Evolutionary conservation across 2,329 filamentous ascomycete genomes (phyloP).

Genomic region (Exophiala lecanii-corni): DNA sequence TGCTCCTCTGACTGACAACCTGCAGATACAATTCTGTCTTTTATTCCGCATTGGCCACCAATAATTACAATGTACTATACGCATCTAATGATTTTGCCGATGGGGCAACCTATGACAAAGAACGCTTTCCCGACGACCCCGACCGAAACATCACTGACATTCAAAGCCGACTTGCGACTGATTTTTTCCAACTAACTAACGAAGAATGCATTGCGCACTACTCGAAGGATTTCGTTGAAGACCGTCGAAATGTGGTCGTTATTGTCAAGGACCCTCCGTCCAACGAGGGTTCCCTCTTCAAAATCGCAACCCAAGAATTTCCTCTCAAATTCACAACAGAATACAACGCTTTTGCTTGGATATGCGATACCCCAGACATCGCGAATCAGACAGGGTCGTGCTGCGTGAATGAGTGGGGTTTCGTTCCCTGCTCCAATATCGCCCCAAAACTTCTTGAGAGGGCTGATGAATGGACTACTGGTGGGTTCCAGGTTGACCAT

Average conservation of each 20-base stretch:
- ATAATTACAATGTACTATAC: slow-evolving; percentile 26
- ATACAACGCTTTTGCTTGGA: slow-evolving; percentile 24
- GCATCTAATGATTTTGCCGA: slow-evolving; percentile 17
- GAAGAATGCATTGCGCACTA: slow-evolving; percentile 22
- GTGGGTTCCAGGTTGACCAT: slow-evolving; percentile 20
- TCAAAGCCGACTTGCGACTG: slow-evolving; percentile 6
- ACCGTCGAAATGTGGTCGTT: slow-evolving; percentile 24
- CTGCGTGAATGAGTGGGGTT: slow-evolving; percentile 15
- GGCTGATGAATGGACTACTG: slow-evolving; percentile 15
- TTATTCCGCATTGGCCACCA: slow-evolving; percentile 25
- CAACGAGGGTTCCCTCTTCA: slow-evolving; percentile 17
- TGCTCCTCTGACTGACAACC: slow-evolving; percentile 13
- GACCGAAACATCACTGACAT: slow-evolving; percentile 21
- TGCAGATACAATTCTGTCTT: slow-evolving; percentile 30
- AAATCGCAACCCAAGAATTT: slow-evolving; percentile 18
- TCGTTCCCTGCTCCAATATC: slow-evolving; percentile 18
- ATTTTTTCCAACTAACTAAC: slow-evolving; percentile 17
- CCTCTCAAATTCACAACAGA: slow-evolving; percentile 13
- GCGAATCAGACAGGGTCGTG: slow-evolving; percentile 17
- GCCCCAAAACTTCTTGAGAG: slow-evolving; percentile 17
- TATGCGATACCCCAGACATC: slow-evolving; percentile 21
- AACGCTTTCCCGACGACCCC: slow-evolving; percentile 13
- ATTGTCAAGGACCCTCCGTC: slow-evolving; percentile 20
- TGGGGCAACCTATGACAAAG: slow-evolving; percentile 19
- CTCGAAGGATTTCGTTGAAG: slow-evolving; percentile 19